phyloP scores from a whole-genome alignment of 257 asterid genomes.

The Solanum chmielewskii region DNA sequence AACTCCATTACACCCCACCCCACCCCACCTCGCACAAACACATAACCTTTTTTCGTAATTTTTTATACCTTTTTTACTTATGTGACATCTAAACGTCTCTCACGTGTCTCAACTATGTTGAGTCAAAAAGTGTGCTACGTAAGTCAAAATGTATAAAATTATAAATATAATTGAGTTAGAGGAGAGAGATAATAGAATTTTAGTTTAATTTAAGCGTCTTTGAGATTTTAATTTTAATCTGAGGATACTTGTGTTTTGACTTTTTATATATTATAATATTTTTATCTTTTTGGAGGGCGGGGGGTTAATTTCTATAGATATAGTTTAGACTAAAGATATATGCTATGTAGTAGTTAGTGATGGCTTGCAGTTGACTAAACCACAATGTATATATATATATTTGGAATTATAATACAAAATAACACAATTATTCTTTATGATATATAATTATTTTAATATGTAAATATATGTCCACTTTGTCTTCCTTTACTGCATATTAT shows the following conservation, averaged over 20 bases:
- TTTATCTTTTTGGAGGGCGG: not conserved
- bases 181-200: too few species aligned
- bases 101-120: too few species aligned
- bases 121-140: too few species aligned
- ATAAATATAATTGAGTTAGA: too few species aligned
- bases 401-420: not conserved
- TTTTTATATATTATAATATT: not conserved
- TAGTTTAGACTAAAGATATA: not conserved
- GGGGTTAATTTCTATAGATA: not conserved
- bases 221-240: too few species aligned
- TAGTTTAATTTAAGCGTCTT: too few species aligned
- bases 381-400: not conserved
- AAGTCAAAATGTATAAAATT: too few species aligned
- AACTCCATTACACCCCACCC: too few species aligned
- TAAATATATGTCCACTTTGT: slow-evolving; percentile 7
- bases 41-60: too few species aligned
- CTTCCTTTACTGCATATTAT: slow-evolving; percentile 27
- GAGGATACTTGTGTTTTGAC: accelerated
- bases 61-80: too few species aligned
- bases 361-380: slow-evolving; percentile 28
- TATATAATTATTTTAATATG: not conserved
- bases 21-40: too few species aligned
- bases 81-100: too few species aligned
- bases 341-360: not conserved
- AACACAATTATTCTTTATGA: slow-evolving; percentile 13